Base-by-base conservation (phyloP, 768 basidiomycete genomes). In the Boletus reticulatus region DNA sequence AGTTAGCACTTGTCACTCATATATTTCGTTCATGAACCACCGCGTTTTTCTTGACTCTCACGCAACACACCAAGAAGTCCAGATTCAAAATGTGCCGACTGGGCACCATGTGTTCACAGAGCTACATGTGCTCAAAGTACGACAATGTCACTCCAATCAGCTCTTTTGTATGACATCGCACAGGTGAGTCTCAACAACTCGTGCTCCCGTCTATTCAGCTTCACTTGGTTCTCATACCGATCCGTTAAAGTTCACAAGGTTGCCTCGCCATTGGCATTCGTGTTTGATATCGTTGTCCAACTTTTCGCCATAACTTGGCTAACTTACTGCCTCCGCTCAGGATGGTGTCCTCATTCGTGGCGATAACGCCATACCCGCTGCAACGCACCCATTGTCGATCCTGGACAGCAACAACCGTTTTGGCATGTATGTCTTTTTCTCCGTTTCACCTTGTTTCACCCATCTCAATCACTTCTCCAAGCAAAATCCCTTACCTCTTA, bases 301-400 rank as follows among this genome's bases (percentile, higher is more conserved):
- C 49, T 38, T 53, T 52, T 29, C 55, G 60, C 42, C 51, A 48
- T 56, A 12, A 50, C 39, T 56, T 54, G 17, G 27, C 50, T 50
- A 14, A 52, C 56, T 31, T 50, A n/a, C 48, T 51, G 45, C 47
- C 41, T 55, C 43, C 43, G 24, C 29, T 51, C 57, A 97, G 94
- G 95, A 98, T 73, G 96, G 95, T 2, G 96, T 97, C 11, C 80
- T 98, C 36, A 73, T 97, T 49, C 89, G 87, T 48, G 95, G 94
- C 13, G 73, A 84, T 38, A 72, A 82, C 16, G 84, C 87, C 27
- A 73, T 98, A 36, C 88, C 91, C 1, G 81, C 84, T 42, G 94
- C 92, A 4, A 84, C 80, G 63, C 79, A 87, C 34, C 92, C 91
- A 8, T 75, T 99, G 24, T 70, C 77, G 27, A 83, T 93, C 11